Evolutionary conservation across 129 eudicot genomes (phyloP).

Genomic region (Apium graveolens): DNA sequence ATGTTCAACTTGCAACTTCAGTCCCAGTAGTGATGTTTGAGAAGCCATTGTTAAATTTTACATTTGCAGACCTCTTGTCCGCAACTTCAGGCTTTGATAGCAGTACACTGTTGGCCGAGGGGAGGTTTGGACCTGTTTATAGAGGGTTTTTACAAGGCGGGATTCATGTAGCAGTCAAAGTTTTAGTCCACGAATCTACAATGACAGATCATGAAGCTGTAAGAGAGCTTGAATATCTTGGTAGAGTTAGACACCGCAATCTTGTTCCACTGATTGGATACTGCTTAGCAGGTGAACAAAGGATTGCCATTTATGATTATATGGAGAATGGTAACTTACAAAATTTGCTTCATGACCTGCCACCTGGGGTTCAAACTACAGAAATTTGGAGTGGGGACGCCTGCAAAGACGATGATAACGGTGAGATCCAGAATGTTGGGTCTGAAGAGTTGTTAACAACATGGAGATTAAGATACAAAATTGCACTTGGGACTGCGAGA

Average conservation of each 20-base stretch:
- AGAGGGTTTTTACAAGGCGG: slow-evolving; percentile 65
- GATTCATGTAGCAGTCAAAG: slow-evolving; percentile 69
- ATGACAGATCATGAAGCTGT: slow-evolving; percentile 81
- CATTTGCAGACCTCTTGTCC: slow-evolving; percentile 71
- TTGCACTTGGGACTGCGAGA: slow-evolving; percentile 71
- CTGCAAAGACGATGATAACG: slow-evolving; percentile 46
- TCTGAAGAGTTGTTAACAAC: slow-evolving; percentile 45
- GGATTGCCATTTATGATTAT: slow-evolving; percentile 67
- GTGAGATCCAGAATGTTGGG: slow-evolving; percentile 42
- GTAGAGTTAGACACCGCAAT: slow-evolving; percentile 67
- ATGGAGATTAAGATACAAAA: slow-evolving; percentile 63
- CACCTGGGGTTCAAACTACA: slow-evolving; percentile 52
- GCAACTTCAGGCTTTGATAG: slow-evolving; percentile 73
- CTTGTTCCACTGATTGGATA: slow-evolving; percentile 71
- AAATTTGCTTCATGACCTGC: slow-evolving; percentile 57
- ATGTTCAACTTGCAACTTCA: slow-evolving; percentile 38
- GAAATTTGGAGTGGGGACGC: slow-evolving; percentile 76
- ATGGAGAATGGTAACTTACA: slow-evolving; percentile 78
- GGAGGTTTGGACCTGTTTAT: slow-evolving; percentile 75
- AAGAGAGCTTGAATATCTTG: slow-evolving; percentile 68
- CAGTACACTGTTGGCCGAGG: slow-evolving; percentile 70
- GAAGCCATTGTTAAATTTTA: slow-evolving; percentile 77
- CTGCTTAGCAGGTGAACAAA: slow-evolving; percentile 77
- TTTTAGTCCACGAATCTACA: slow-evolving; percentile 67
- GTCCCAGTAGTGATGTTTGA: slow-evolving; percentile 81